Conservation (phyloP, 2,329 filamentous ascomycete genomes). For the Sclerotinia nivalis region DNA sequence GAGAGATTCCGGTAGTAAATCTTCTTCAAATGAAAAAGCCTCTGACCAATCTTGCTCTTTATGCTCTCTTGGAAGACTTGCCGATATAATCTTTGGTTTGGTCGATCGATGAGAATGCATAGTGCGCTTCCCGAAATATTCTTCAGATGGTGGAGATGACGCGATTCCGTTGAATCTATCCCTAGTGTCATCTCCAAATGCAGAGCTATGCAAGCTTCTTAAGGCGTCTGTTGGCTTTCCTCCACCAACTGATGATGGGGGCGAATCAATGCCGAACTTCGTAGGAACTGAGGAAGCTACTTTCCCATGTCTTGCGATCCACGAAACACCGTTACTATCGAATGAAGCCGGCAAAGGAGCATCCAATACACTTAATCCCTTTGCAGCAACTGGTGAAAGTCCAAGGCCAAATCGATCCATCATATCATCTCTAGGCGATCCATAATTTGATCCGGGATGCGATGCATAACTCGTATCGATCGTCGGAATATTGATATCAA, state of each 20-base stretch:
- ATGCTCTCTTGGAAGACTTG: slow-evolving; percentile 65
- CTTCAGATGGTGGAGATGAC: slow-evolving; percentile 50
- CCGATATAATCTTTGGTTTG: slow-evolving; percentile 67
- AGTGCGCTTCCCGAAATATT: slow-evolving; percentile 69
- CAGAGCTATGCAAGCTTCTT: slow-evolving; percentile 65
- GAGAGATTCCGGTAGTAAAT: slow-evolving; percentile 75
- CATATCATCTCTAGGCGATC: slow-evolving; percentile 75
- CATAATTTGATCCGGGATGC: slow-evolving; percentile 64
- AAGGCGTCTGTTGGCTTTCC: slow-evolving; percentile 65
- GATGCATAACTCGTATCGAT: slow-evolving; percentile 57
- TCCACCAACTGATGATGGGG: slow-evolving; percentile 69
- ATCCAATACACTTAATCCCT: slow-evolving; percentile 83
- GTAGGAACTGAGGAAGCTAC: slow-evolving; percentile 91
- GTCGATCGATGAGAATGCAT: slow-evolving; percentile 68
- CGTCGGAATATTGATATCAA: slow-evolving; percentile 49
- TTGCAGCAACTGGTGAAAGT: slow-evolving; percentile 72
- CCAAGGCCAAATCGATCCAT: slow-evolving; percentile 63
- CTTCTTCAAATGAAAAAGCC: slow-evolving; percentile 81
- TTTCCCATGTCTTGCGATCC: slow-evolving; percentile 84
- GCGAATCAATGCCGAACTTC: slow-evolving; percentile 86
- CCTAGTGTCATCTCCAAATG: slow-evolving; percentile 60
- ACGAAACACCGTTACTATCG: slow-evolving; percentile 92
- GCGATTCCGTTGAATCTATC: slow-evolving; percentile 60
- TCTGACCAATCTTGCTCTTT: slow-evolving; percentile 63
- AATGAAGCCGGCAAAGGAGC: slow-evolving; percentile 92